Base-by-base conservation (phyloP, 179 eudicot species). In the Actinidia polygama region DNA sequence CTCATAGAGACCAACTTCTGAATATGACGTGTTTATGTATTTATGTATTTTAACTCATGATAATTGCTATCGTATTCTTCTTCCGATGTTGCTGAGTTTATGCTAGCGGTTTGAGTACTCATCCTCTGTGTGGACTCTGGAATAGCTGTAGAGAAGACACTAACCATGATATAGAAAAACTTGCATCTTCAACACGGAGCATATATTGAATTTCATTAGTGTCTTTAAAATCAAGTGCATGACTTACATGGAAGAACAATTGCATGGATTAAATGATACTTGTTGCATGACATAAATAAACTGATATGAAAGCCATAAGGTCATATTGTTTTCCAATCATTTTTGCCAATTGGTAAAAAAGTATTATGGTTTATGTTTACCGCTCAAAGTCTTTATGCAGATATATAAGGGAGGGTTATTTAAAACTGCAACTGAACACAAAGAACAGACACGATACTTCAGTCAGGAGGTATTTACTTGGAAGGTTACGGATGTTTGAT, bases 391-490 rank as follows among this genome's bases (percentile, higher is more conserved):
- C 55, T n/a, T 81, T 73, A 59, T 83, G 47, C 85, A 97, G 99
- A 90, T 97, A 81, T 97, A 84, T 85, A 97, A 97, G 90, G 99
- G 98, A 12, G 99, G 99, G n/a, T 88, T 97, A 77, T 95, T 97
- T 83, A 97, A 89, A 89, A 97, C 97, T 53, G 99, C 99, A 72
- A 97, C 99, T 15, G 99, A 97, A 85, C 98, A 95, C 85, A 97
- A 95, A 90, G 99, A 97, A 84, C 98, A 95, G 87, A 94, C 96
- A 23, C 97, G 99, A 11, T 97, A 97, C 83, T 97, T 97, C 90
- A 94, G 97, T 77, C 94, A 95, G 88, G 95, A 92, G 93, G 99
- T 93, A 86, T 36, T 79, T 76, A 10, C 53, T 58, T 73, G 10
- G 24, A 75, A 44, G 50, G 6, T 21, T 55, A 54, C 57, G 15